These are phyloP conservation scores for Fusarium sublunatum DNA, from an alignment of 2,329 filamentous ascomycete species.

Conservation along the genomic window DNA sequence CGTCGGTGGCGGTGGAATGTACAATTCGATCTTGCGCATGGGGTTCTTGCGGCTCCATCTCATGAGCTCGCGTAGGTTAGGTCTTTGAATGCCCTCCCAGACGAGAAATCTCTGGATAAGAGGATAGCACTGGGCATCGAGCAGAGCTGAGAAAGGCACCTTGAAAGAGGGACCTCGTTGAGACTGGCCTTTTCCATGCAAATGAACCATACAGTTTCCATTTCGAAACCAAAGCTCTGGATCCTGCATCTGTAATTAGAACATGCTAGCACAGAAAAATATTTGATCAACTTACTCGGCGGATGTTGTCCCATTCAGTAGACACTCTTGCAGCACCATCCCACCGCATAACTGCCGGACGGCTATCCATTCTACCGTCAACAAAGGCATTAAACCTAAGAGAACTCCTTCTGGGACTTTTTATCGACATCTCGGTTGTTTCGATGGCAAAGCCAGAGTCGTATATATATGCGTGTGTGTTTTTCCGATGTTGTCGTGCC, in stretches of 20 bases:
- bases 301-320: slow-evolving; percentile 59
- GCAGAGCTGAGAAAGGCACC: slow-evolving; percentile 68
- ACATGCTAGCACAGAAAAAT: background rate
- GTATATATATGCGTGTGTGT: slow-evolving; percentile 14
- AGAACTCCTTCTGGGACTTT: slow-evolving; percentile 31
- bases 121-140: slow-evolving; percentile 68
- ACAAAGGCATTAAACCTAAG: slow-evolving; percentile 46
- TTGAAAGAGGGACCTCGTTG: slow-evolving; percentile 74
- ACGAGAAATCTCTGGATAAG: slow-evolving; percentile 66
- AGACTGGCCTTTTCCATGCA: slow-evolving; percentile 74
- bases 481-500: background rate
- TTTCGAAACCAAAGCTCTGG: slow-evolving; percentile 75
- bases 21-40: slow-evolving; percentile 65
- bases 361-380: slow-evolving; percentile 41
- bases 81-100: slow-evolving; percentile 44
- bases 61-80: slow-evolving; percentile 47
- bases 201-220: slow-evolving; percentile 76
- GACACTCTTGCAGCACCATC: slow-evolving; percentile 60
- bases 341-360: slow-evolving; percentile 58
- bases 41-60: slow-evolving; percentile 49
- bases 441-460: background rate
- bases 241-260: slow-evolving; percentile 63
- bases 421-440: slow-evolving; percentile 7
- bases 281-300: slow-evolving; percentile 54
- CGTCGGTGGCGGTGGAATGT: slow-evolving; percentile 72